Base-by-base conservation (phyloP, 257 asterid genomes). In the Scutellaria galericulata region DNA sequence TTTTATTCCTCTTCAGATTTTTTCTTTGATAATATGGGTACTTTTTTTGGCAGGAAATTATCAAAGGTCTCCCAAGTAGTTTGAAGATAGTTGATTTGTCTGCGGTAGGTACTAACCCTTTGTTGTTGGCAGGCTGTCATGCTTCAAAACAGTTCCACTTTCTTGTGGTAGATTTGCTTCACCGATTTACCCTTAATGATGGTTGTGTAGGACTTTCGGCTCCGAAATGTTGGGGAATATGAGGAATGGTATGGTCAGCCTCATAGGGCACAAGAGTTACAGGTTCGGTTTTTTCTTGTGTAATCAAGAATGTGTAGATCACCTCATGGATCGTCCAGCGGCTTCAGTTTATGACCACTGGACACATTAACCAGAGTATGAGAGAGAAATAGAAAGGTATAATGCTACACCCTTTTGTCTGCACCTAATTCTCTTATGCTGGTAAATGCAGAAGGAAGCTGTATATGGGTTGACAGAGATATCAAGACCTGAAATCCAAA, bases 231-330 rank as follows among this genome's bases (percentile, higher is more conserved):
- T 31, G 84, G 78, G 70, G 99, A 92, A 79, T 92, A 95, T 7
- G 87, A 87, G 77, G 96, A 95, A 73, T 95, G 99, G 99, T 95
- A 95, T 35, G 97, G 97, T 75, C 97, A 90, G 79, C 93, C 96
- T 75, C 99, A 95, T 69, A 83, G 9, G 54, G 99, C 98, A 41
- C 84, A 58, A 1, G 94, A 87, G 27, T 80, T 95, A 76, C 99
- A 95, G 97, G 99, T 94, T 52, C 13, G 44, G 15, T 65, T 48
- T 72, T 50, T 73, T 45, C 71, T 66, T 51, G 3, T 51, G 2
- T 44, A 7, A 44, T 54, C 20, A 54, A 54, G 60, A 40, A 50
- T 35, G 55, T 45, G 10, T 47, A 56, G 45, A 41, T 44, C 8
- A 48, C 48, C 15, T 14, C 63, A 45, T 53, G 44, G 31, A 7